phyloP scores from a whole-genome alignment of 2,329 filamentous ascomycete genomes.

The Diplodia seriata region DNA sequence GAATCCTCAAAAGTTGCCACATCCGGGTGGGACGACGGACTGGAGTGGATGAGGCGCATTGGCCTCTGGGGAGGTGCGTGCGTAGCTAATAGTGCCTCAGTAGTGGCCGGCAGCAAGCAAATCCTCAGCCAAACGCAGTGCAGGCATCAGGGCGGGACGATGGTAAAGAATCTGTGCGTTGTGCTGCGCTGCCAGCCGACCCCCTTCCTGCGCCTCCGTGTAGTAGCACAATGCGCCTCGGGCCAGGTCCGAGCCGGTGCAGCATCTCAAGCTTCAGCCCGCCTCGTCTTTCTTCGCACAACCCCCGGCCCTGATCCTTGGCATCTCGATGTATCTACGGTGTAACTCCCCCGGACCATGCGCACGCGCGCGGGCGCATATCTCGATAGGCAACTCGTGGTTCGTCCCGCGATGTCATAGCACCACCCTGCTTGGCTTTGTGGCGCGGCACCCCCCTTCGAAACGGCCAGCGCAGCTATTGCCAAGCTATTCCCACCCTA shows the following conservation, averaged over 20 bases:
- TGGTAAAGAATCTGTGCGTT: constrained; percentile 7
- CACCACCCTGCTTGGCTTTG: background rate
- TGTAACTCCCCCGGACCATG: constrained; percentile 19
- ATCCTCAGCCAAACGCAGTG: background rate
- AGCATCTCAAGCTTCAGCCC: background rate
- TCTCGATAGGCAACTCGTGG: constrained; percentile 25
- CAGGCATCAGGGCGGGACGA: constrained; percentile 3
- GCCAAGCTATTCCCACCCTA: background rate
- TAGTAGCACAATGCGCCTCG: background rate
- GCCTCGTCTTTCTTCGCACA: background rate
- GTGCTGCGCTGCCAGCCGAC: constrained; percentile 1
- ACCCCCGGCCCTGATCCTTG: background rate
- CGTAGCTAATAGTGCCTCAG: background rate
- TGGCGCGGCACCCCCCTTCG: background rate
- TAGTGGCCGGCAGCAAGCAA: background rate
- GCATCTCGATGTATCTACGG: constrained; percentile 28
- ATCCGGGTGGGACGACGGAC: background rate
- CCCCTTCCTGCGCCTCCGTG: background rate
- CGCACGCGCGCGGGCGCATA: constrained; percentile 11
- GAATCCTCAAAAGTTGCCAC: background rate
- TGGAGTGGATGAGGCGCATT: background rate
- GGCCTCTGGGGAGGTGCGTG: background rate
- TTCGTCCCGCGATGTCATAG: constrained; percentile 16
- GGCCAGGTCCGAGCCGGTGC: constrained; percentile 15
- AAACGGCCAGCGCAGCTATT: constrained; percentile 1